phyloP scores from a whole-genome alignment of 192 early-diverging fungal genomes.

The Funneliformis geosporum region DNA sequence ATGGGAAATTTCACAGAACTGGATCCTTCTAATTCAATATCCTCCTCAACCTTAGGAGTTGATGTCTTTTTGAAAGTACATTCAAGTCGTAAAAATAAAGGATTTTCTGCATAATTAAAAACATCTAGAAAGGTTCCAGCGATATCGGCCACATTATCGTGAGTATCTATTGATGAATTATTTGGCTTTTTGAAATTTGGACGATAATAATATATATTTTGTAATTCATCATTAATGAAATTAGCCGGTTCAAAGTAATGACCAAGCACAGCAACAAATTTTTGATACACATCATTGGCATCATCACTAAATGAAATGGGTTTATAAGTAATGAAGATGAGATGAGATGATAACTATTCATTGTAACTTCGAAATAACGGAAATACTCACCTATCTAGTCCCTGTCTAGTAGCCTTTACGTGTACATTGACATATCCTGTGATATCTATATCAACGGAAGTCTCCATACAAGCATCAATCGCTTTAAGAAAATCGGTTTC shows the following conservation, averaged over 20 bases:
- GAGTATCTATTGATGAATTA: conserved; percentile 42
- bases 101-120: conserved; percentile 64
- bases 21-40: conserved; percentile 16
- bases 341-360: neutral
- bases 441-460: conserved; percentile 56
- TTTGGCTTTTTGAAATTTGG: conserved; percentile 47
- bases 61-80: conserved; percentile 59
- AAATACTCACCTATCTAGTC: conserved; percentile 38
- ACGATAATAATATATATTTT: conserved; percentile 68
- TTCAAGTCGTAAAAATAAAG: conserved; percentile 70
- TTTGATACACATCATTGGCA: conserved; percentile 42
- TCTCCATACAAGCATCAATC: conserved; percentile 49
- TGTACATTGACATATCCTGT: conserved; percentile 60
- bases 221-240: conserved; percentile 35
- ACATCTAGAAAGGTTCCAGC: conserved; percentile 46
- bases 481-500: conserved; percentile 50
- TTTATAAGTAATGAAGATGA: neutral
- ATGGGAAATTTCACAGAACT: conserved; percentile 50
- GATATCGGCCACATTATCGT: conserved; percentile 37
- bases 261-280: conserved; percentile 59
- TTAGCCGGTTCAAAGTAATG: conserved; percentile 64
- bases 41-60: conserved; percentile 47
- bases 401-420: conserved; percentile 39
- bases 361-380: neutral
- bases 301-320: conserved; percentile 34